Conservation (phyloP, 805 yeast species). For the Saccharomycopsis babjevae region DNA sequence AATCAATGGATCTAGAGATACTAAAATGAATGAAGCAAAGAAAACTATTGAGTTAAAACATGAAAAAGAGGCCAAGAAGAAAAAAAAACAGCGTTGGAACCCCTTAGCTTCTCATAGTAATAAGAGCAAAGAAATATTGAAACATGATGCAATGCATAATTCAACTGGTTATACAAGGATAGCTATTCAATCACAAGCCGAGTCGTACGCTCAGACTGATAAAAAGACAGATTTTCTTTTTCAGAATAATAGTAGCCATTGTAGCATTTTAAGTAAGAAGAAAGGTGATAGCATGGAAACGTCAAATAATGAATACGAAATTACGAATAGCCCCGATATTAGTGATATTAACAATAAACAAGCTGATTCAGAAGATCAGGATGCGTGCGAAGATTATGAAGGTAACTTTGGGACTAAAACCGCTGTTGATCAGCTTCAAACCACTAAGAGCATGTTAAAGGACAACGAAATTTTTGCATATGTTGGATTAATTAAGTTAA, state of each 20-base stretch:
- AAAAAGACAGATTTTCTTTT: slow-evolving; percentile 48
- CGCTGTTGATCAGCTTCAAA: slow-evolving; percentile 57
- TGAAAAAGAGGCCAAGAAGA: slow-evolving; percentile 11
- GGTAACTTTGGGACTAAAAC: slow-evolving; percentile 28
- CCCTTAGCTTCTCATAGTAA: background rate
- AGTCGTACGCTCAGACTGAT: slow-evolving; percentile 48
- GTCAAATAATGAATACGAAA: slow-evolving; percentile 4
- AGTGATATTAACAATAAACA: slow-evolving; percentile 25
- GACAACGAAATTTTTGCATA: slow-evolving; percentile 89
- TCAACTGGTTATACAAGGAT: slow-evolving; percentile 73
- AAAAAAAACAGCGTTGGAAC: slow-evolving; percentile 17
- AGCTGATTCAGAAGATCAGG: slow-evolving; percentile 19
- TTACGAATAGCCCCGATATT: slow-evolving; percentile 21
- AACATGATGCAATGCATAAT: slow-evolving; percentile 34
- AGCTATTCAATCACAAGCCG: slow-evolving; percentile 78
- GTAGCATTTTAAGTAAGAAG: slow-evolving; percentile 3
- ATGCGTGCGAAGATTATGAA: slow-evolving; percentile 28
- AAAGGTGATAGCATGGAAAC: slow-evolving; percentile 11
- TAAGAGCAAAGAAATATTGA: slow-evolving; percentile 22
- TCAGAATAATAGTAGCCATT: slow-evolving; percentile 20
- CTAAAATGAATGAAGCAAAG: slow-evolving; percentile 1
- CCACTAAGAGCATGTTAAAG: slow-evolving; percentile 70
- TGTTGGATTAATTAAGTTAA: slow-evolving; percentile 70
- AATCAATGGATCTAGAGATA: slow-evolving; percentile 23
- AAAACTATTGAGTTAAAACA: background rate